Evolutionary conservation across 306 rosid species (phyloP), one percentile per base, ranked within the genome.

Genomic region (Cucurbita ficifolia): DNA sequence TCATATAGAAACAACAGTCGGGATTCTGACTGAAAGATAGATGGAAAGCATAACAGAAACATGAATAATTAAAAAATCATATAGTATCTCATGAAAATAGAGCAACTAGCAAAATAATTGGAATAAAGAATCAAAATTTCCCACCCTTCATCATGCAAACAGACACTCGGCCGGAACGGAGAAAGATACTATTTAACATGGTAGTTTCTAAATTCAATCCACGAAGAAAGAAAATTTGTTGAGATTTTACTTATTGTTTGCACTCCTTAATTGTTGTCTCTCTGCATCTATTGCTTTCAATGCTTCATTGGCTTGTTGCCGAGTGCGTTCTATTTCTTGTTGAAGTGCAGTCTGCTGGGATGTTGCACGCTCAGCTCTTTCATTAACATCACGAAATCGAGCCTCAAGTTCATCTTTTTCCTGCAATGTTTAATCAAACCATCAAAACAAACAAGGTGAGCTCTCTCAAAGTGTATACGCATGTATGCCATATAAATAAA

Each of bases 261-360:
- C 90, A 81, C 92, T 89, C 86, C 99, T 83, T 74, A 95, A 77
- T 80, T 95, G 99, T 81, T 95, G 99, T 61, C 99, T 88, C 72
- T 95, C 99, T 33, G 76, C 85, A 84, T 95, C 97, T 87, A 95
- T 91, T 77, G 96, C 99, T 84, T 89, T 91, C 82, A 95, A 73
- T 69, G 97, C 96, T 48, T 95, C 99, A 80, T 91, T 95, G 16
- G 97, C 99, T 84, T 91, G 99, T 81, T 95, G 92, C 85, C 99
- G 81, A 29, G 97, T 91, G 70, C 95, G 96, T 81, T 95, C 97
- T 78, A 95, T 76, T 83, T 91, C 97, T 80, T 95, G 97, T 78
- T 94, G 96, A 87, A 91, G 78, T 65, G 86, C 81, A 68, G 82
- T 73, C 73, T 86, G 92, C 50, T 94, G 96, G 74, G 96, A 84